phyloP scores from a whole-genome alignment of 306 rosid species.

The Potentilla sterilis region DNA sequence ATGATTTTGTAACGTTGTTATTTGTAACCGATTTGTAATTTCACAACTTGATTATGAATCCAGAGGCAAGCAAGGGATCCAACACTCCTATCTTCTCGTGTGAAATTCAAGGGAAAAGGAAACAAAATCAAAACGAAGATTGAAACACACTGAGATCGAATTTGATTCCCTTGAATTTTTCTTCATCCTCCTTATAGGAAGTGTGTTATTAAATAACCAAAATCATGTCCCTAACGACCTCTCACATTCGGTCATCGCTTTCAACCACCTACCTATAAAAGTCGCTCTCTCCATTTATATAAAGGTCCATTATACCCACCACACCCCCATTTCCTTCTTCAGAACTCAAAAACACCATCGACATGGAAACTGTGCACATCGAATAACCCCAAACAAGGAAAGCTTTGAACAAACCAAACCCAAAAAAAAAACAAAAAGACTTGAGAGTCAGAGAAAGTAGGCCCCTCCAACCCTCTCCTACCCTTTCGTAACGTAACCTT shows the following conservation, averaged over 20 bases:
- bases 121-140: not conserved
- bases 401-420: not conserved
- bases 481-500: constrained; percentile 18
- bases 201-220: not conserved
- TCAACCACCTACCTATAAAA: not conserved
- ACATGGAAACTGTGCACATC: not conserved
- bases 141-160: not conserved
- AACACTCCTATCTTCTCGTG: not conserved
- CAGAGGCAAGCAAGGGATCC: not conserved
- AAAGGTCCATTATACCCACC: not conserved
- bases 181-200: not conserved
- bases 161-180: not conserved
- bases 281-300: not conserved
- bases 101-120: not conserved
- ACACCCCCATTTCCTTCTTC: not conserved
- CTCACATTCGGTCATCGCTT: not conserved
- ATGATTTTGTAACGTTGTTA: not conserved
- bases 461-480: not conserved
- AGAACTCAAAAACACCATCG: not conserved
- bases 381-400: not conserved
- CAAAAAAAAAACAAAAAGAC: not conserved
- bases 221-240: not conserved
- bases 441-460: not conserved
- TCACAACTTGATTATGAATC: not conserved
- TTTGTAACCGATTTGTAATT: not conserved